Conservation (phyloP, 148 eudicot genomes). For the Fallopia convolvulus region DNA sequence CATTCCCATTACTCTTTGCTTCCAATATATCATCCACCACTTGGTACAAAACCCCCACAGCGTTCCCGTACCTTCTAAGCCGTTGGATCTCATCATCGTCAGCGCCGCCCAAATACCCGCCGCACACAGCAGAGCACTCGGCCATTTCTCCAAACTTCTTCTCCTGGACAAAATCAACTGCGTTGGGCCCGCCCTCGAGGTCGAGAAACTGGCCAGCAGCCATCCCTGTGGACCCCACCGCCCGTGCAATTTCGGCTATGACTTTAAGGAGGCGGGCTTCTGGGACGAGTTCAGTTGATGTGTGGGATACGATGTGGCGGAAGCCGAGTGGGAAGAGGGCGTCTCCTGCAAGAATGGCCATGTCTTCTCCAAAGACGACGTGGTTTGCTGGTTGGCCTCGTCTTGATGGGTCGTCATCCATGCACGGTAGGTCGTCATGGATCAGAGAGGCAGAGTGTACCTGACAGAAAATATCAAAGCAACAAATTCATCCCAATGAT, state of each 20-base stretch:
- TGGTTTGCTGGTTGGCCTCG: slow-evolving; percentile 89
- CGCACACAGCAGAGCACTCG: slow-evolving; percentile 89
- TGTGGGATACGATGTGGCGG: slow-evolving; percentile 76
- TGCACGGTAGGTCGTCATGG: slow-evolving; percentile 91
- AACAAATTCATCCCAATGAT: too few relatives aligned
- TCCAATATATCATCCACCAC: slow-evolving; percentile 63
- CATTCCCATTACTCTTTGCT: slow-evolving; percentile 24
- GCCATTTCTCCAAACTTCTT: slow-evolving; percentile 91
- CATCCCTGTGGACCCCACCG: slow-evolving; percentile 97
- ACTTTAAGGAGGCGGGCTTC: slow-evolving; percentile 58
- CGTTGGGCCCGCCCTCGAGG: slow-evolving; percentile 68
- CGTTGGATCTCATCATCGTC: slow-evolving; percentile 62
- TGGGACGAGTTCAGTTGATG: slow-evolving; percentile 61
- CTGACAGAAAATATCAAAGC: slow-evolving; percentile 22
- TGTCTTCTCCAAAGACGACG: slow-evolving; percentile 64
- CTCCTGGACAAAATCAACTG: slow-evolving; percentile 64
- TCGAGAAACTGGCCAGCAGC: slow-evolving; percentile 85
- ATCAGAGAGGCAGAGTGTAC: slow-evolving; percentile 86
- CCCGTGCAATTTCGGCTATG: slow-evolving; percentile 69
- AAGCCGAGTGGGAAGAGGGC: slow-evolving; percentile 88
- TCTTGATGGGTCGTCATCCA: slow-evolving; percentile 83
- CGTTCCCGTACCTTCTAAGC: slow-evolving; percentile 68
- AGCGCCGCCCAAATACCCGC: slow-evolving; percentile 78
- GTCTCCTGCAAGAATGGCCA: slow-evolving; percentile 91
- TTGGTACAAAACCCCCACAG: slow-evolving; percentile 83